Percentiles rank a stretch among this genome's conserved stretches.
phyloP scores from a whole-genome alignment of 2,329 filamentous ascomycete species.

The Ramularia endophylla region DNA sequence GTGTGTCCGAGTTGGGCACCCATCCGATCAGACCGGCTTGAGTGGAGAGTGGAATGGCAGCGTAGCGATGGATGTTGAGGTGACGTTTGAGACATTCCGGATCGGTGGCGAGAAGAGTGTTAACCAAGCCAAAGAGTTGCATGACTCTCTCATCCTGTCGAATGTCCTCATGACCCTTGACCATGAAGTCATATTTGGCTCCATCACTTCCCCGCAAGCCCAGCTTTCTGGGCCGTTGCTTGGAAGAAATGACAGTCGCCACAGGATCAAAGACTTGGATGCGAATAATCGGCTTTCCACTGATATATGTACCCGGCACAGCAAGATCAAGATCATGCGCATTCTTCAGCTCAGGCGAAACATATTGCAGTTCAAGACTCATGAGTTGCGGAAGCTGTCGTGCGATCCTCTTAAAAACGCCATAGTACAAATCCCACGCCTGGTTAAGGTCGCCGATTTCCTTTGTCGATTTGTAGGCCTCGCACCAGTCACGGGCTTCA shows the following conservation, averaged over 20 bases:
- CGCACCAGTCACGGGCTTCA: conserved; percentile 94
- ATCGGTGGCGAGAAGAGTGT: conserved; percentile 88
- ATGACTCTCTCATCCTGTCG: conserved; percentile 98
- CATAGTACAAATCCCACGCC: conserved; percentile 98
- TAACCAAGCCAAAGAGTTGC: conserved; percentile 97
- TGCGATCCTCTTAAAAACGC: conserved; percentile 93
- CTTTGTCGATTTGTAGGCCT: conserved; percentile 79
- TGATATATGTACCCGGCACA: conserved; percentile 91
- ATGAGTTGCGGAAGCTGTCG: conserved; percentile 90
- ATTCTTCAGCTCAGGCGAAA: conserved; percentile 85
- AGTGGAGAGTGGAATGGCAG: conserved; percentile 94
- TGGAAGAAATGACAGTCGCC: conserved; percentile 89
- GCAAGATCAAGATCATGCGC: conserved; percentile 83
- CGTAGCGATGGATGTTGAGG: conserved; percentile 91
- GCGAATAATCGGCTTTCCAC: conserved; percentile 69
- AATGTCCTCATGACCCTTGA: conserved; percentile 99
- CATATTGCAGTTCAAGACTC: conserved; percentile 89
- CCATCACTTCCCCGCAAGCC: conserved; percentile 87
- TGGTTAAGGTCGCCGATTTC: conserved; percentile 95
- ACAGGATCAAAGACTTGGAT: conserved; percentile 89
- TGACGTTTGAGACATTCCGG: conserved; percentile 96
- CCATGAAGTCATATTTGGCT: conserved; percentile 74
- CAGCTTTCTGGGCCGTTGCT: conserved; percentile 89
- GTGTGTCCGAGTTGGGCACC: conserved; percentile 95
- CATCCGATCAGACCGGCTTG: conserved; percentile 93